Evolutionary conservation across 495 filamentous ascomycete genomes (phyloP), one percentile per base, ranked within the genome.

Genomic region (Penicillium diatomitis): DNA sequence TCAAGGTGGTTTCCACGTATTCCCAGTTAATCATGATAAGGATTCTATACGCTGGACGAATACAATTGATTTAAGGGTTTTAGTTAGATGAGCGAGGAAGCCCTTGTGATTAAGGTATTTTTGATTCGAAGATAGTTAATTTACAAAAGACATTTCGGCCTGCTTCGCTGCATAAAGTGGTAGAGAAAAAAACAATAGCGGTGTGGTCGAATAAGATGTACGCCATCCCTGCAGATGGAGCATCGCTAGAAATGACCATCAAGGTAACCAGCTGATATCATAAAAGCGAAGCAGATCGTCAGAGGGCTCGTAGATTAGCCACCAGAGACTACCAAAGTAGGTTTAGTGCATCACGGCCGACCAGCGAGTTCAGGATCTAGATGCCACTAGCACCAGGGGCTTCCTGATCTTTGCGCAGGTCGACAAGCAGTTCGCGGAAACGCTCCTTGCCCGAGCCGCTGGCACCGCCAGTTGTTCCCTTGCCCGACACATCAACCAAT

Each of bases 401-500:
- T 63, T 91, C 94, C 69, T 92, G 82, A 61, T 99, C 92, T 74
- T 95, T 96, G 71, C 80, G 82, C 64, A 99, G 70, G 57, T 83
- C 88, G 55, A 91, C 64, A 63, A 99, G 71, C 63, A 99, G 64
- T 73, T 97, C 90, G 49, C 92, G 84, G 77, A 97, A 97, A 50
- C 85, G 84, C 65, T 91, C 87, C 78, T 97, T 99, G 55, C 88
- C 89, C 44, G 84, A 91, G 47, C 90, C 90, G 28, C 77, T 82
- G 28, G 84, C 87, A 59, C 90, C 90, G 49, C 88, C 89, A 60
- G 81, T 84, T 39, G 79, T 74, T 8, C 90, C 89, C 74, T 97
- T 97, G 43, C 94, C 92, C 63, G 88, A 95, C 48, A 99, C 70
- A 69, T 99, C 92, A 31, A 96, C 92, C 56, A 97, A 64, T 72